A percentile compares a stretch with the other conserved stretches of the same genome.
Conservation (phyloP, 2,329 filamentous ascomycete species). For the Stenocarpella maydis region DNA sequence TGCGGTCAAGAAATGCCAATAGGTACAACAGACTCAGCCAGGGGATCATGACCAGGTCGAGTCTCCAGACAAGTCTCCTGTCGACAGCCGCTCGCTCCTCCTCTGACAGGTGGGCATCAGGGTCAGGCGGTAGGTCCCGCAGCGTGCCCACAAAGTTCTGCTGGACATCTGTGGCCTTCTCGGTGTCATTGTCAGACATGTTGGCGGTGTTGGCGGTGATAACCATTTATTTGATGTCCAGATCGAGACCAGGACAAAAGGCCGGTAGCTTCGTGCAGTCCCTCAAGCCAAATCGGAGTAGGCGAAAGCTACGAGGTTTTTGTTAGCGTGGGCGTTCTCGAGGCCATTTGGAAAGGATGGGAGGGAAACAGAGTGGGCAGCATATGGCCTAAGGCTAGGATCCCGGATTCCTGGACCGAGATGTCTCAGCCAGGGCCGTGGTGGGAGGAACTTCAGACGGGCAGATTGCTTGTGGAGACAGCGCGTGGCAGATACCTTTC, state of each 20-base stretch:
- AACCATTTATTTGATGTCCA: background rate
- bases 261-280: background rate
- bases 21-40: slow-evolving; percentile 71
- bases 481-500: background rate
- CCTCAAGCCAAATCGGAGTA: background rate
- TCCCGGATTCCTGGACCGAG: too few relatives aligned
- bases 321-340: background rate
- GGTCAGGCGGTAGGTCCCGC: slow-evolving; percentile 42
- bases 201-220: background rate
- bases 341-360: too few relatives aligned
- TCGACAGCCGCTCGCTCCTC: slow-evolving; percentile 44
- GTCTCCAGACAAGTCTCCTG: slow-evolving; percentile 43
- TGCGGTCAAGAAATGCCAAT: slow-evolving; percentile 77
- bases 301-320: background rate
- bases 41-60: slow-evolving; percentile 47
- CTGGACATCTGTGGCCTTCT: slow-evolving; percentile 32
- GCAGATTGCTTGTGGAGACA: background rate
- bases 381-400: background rate
- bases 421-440: too few relatives aligned
- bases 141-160: slow-evolving; percentile 31
- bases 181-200: slow-evolving; percentile 34
- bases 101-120: slow-evolving; percentile 44
- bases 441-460: background rate
- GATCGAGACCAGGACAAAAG: background rate
- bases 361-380: background rate